Evolutionary conservation across 2,329 filamentous ascomycete genomes (phyloP).

Genomic region (Eurotiales sp.): DNA sequence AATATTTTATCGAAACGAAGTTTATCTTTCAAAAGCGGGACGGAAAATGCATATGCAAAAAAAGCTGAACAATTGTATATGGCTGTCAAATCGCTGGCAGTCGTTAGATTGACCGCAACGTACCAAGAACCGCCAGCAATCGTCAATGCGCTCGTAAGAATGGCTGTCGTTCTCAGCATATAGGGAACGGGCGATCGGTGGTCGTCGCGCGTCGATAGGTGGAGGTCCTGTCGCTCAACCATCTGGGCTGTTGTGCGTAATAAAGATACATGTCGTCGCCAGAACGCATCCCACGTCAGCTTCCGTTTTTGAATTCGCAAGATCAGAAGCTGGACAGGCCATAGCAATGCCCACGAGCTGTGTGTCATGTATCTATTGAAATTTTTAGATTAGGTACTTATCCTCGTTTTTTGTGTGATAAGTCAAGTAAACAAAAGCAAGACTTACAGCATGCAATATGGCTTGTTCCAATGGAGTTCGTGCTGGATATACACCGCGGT

Average conservation of each 20-base stretch:
- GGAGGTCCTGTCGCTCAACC: conserved; percentile 75
- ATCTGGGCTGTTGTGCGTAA: conserved; percentile 70
- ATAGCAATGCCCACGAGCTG: conserved; percentile 86
- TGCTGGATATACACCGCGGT: conserved; percentile 93
- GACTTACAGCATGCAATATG: conserved; percentile 94
- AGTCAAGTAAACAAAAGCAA: neutral
- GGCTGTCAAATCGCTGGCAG: conserved; percentile 86
- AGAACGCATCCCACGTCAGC: conserved; percentile 79
- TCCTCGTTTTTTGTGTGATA: too few relatives aligned
- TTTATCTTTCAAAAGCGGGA: conserved; percentile 82
- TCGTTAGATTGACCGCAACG: conserved; percentile 88
- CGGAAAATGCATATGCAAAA: conserved; percentile 95
- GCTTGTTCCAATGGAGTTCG: conserved; percentile 89
- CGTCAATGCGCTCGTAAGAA: conserved; percentile 81
- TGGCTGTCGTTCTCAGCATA: conserved; percentile 72
- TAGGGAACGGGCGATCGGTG: conserved; percentile 60
- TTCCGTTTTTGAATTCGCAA: conserved; percentile 75
- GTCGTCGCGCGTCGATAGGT: conserved; percentile 47
- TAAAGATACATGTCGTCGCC: conserved; percentile 66
- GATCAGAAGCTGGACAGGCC: conserved; percentile 77
- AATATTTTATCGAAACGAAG: conserved; percentile 79
- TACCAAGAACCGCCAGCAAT: conserved; percentile 94
- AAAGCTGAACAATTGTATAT: conserved; percentile 99
- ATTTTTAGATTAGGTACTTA: neutral
- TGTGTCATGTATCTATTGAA: conserved; percentile 73